Base-by-base conservation (phyloP, 2,329 filamentous ascomycete species). In the Fusarium sp. region DNA sequence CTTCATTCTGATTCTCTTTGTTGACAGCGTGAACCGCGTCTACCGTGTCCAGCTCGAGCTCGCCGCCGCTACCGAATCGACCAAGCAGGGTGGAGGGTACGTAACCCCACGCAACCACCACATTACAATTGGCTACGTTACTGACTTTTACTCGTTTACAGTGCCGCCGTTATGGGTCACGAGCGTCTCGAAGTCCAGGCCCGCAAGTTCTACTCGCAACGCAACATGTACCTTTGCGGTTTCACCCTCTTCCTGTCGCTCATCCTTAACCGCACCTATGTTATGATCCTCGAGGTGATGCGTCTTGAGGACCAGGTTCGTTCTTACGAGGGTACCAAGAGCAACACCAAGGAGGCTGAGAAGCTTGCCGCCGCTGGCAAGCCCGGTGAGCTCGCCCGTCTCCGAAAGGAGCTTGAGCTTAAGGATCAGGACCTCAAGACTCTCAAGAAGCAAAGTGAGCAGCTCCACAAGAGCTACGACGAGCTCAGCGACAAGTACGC, bases 171-270 rank as follows among this genome's bases (percentile, higher is more conserved):
- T 65, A 90, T 98, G 76, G 95, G 96, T 70, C 91, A 93, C 79
- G 96, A 98, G 81, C 95, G 96, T 71, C 94, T 97, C 88, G 96
- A 99, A 84, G 95, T 98, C 55, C 96, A 99, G 83, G 95, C 96
- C 72, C 94, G 96, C 88, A 99, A 99, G 85, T 99, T 99, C 87
- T 99, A 99, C 88, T 97, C 94, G 68, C 95, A 99, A 86, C 94
- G 96, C 82, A 99, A 99, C 90, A 99, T 99, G 96, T 99, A 99
- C 85, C 94, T 99, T 68, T 98, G 96, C 83, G 96, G 96, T 76
- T 99, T 99, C 87, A 99, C 96, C 8, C 91, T 99, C 70, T 98
- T 99, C 90, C 91, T 99, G 68, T 98, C 95, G 57, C 88, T 99
- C 71, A 99, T 99, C 83, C 93, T 97, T 80, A 98, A 99, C 90